Percentiles rank a stretch among this genome's conserved stretches.
Conservation (phyloP, 163 green algal species). For the Botryococcus braunii region DNA sequence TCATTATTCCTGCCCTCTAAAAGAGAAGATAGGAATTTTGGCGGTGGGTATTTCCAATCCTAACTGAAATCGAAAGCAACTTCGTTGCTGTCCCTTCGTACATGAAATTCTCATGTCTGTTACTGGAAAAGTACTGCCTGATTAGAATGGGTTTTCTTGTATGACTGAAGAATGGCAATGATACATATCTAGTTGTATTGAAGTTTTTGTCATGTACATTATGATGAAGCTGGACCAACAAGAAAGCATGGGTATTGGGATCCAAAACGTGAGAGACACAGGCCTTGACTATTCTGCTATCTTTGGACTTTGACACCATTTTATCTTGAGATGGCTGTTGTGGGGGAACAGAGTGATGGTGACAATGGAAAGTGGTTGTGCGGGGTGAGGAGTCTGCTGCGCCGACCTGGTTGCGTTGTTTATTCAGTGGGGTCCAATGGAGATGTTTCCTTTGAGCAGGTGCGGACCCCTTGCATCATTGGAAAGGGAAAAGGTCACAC, state of each 20-base stretch:
- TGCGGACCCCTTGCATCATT: too few relatives aligned
- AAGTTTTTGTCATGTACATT: background rate
- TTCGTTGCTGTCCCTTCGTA: background rate
- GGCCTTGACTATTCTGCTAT: too few relatives aligned
- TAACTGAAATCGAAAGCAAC: too few relatives aligned
- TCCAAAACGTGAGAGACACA: background rate
- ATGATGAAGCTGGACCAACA: background rate
- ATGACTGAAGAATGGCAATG: background rate
- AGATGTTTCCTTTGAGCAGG: background rate
- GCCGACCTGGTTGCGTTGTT: background rate
- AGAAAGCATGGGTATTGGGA: background rate
- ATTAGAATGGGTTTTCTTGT: background rate
- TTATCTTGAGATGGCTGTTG: too few relatives aligned
- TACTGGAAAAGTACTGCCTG: background rate
- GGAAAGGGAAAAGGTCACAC: too few relatives aligned
- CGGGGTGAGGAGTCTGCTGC: constrained; percentile 4
- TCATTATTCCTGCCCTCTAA: background rate
- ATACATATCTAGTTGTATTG: background rate
- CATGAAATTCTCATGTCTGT: background rate
- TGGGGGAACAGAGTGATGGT: background rate
- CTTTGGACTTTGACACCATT: too few relatives aligned
- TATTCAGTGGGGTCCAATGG: constrained; percentile 6
- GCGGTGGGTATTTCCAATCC: too few relatives aligned
- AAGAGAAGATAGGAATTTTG: constrained; percentile 1
- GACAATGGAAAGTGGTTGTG: constrained; percentile 12